These are phyloP conservation scores for Melastoma malabathricum DNA, from an alignment of 345 rosid species.

Conservation along the genomic window DNA sequence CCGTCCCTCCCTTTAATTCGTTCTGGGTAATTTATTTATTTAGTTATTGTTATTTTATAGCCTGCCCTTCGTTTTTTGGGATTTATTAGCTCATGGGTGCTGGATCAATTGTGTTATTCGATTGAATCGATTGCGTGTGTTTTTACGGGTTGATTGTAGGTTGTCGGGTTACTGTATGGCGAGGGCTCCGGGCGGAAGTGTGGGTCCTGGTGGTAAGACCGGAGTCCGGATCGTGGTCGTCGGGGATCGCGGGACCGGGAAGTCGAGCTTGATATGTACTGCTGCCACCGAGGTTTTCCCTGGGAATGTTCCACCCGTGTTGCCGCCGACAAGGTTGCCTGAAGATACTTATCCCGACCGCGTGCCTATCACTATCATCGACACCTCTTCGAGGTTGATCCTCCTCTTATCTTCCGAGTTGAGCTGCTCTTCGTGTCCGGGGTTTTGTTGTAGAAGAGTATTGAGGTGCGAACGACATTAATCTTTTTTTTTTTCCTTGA, in stretches of 20 bases:
- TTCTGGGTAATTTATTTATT: no score
- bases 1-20: no score
- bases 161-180: slow-evolving; percentile 5
- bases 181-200: slow-evolving; percentile 4
- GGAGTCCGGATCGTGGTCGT: slow-evolving; percentile 77
- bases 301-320: slow-evolving; percentile 51
- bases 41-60: no score
- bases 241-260: slow-evolving; percentile 87
- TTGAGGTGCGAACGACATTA: neutral
- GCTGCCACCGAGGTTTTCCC: slow-evolving; percentile 65
- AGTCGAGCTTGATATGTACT: slow-evolving; percentile 83
- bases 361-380: slow-evolving; percentile 75
- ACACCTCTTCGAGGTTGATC: slow-evolving; percentile 70
- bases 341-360: slow-evolving; percentile 76
- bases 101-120: neutral
- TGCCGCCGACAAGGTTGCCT: slow-evolving; percentile 69
- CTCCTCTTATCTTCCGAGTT: neutral
- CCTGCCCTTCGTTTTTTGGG: no score
- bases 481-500: slow-evolving; percentile 1
- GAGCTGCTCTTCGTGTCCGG: no score
- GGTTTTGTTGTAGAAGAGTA: no score
- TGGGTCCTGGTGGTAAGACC: slow-evolving; percentile 35
- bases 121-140: neutral
- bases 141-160: slow-evolving; percentile 4
- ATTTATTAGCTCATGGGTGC: no score